Percentiles rank a stretch among this genome's conserved stretches.
Conservation (phyloP, 257 asterid species). For the Nicotiana paniculata region DNA sequence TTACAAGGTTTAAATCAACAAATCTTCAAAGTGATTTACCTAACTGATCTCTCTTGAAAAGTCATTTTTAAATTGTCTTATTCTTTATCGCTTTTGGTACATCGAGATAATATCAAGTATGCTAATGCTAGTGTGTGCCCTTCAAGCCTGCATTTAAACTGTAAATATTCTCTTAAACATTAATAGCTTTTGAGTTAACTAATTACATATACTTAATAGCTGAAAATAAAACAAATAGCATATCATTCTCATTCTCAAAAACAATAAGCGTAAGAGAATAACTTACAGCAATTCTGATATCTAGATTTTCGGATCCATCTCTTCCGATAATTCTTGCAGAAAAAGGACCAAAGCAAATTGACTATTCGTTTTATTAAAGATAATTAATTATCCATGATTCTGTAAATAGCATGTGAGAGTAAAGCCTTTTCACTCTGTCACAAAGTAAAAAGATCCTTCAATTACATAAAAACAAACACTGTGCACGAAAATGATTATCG, state of each 20-base stretch:
- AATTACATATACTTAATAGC: background rate
- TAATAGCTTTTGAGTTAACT: background rate
- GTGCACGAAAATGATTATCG: too few relatives aligned
- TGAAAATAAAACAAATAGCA: background rate
- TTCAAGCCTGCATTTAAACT: background rate
- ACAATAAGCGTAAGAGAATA: background rate
- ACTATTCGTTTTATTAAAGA: too few relatives aligned
- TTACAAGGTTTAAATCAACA: background rate
- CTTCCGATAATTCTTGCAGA: constrained; percentile 57
- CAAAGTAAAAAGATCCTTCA: too few relatives aligned
- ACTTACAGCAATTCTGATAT: constrained; percentile 84
- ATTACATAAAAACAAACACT: too few relatives aligned
- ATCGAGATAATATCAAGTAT: background rate
- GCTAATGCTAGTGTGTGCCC: background rate
- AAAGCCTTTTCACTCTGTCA: too few relatives aligned
- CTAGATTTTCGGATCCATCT: constrained; percentile 86
- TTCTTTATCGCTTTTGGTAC: background rate
- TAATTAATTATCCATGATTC: too few relatives aligned
- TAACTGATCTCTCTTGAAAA: background rate
- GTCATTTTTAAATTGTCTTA: too few relatives aligned
- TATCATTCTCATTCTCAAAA: too few relatives aligned
- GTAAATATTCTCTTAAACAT: background rate
- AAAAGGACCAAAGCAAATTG: too few relatives aligned
- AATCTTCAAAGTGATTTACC: background rate
- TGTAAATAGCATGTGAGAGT: too few relatives aligned